Conservation (phyloP, 2,329 filamentous ascomycete species). For the Phialemoniopsis sp. region DNA sequence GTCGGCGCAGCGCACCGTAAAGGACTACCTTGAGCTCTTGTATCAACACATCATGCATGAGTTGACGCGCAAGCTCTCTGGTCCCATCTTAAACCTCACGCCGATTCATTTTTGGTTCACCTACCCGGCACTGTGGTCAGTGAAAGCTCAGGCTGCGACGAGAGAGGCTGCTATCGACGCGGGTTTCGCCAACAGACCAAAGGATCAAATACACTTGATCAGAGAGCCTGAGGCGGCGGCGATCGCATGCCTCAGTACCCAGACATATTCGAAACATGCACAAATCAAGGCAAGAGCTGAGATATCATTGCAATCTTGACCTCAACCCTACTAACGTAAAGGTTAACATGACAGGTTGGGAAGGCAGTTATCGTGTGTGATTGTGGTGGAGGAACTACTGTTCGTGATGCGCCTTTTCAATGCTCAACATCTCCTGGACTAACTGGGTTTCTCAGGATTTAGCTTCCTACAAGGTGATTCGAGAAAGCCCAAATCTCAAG, state of each 20-base stretch:
- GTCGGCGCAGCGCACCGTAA: not conserved
- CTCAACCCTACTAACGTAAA: not conserved
- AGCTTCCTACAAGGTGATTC: not conserved
- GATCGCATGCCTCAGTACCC: constrained; percentile 1
- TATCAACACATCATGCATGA: constrained; percentile 1
- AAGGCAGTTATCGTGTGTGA: constrained; percentile 1
- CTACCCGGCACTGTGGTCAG: not conserved
- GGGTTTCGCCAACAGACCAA: not conserved
- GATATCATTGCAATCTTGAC: not conserved
- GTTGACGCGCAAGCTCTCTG: constrained; percentile 1
- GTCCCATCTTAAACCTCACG: not conserved
- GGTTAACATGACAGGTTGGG: not conserved
- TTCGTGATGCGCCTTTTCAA: not conserved
- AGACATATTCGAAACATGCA: not conserved
- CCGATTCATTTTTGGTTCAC: constrained; percentile 3
- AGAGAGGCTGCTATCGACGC: not conserved
- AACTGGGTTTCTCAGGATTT: too few relatives aligned
- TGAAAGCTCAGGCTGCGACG: constrained; percentile 1
- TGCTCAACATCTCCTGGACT: not conserved
- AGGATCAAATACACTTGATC: not conserved
- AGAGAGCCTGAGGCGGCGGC: constrained; percentile 2
- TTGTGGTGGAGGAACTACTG: not conserved
- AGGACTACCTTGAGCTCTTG: not conserved
- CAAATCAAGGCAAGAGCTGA: too few relatives aligned
- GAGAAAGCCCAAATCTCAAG: not conserved